phyloP scores from a whole-genome alignment of 768 basidiomycete genomes.

The Hygrocybe coccinea region DNA sequence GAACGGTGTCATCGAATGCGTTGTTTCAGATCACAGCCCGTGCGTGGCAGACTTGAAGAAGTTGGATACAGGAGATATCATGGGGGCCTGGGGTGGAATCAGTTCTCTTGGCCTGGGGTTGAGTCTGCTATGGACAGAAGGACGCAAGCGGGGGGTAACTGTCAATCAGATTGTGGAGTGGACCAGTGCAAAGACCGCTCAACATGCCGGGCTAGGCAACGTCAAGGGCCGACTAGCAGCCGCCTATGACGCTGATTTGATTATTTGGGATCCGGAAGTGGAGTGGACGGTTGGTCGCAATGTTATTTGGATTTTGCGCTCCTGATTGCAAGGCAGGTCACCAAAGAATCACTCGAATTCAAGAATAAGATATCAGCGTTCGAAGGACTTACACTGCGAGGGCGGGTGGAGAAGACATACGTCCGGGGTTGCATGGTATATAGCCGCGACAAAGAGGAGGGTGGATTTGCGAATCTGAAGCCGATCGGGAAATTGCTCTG shows the following conservation, averaged over 20 bases:
- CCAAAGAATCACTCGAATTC: slow-evolving; percentile 68
- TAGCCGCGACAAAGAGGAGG: slow-evolving; percentile 3
- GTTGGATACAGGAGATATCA: slow-evolving; percentile 70
- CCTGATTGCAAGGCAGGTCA: slow-evolving; percentile 47
- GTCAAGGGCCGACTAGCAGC: slow-evolving; percentile 67
- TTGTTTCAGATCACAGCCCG: slow-evolving; percentile 96
- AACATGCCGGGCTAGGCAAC: slow-evolving; percentile 66
- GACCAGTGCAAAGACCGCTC: slow-evolving; percentile 69
- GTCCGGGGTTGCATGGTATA: slow-evolving; percentile 75
- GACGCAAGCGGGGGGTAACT: slow-evolving; percentile 49
- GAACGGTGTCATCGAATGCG: slow-evolving; percentile 82
- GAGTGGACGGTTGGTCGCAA: slow-evolving; percentile 38
- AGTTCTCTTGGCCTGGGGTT: slow-evolving; percentile 86
- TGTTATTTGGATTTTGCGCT: neutral
- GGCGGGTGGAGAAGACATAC: slow-evolving; percentile 72
- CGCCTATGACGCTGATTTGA: slow-evolving; percentile 82
- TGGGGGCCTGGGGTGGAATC: slow-evolving; percentile 94
- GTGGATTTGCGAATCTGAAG: neutral
- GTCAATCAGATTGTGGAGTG: slow-evolving; percentile 68
- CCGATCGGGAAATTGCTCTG: neutral
- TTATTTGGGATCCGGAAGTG: slow-evolving; percentile 71
- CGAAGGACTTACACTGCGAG: slow-evolving; percentile 64
- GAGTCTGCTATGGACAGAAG: slow-evolving; percentile 87
- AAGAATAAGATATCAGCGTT: slow-evolving; percentile 95
- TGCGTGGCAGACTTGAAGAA: slow-evolving; percentile 80